Conservation (phyloP, 176 grass and related monocot genomes). For the Microstegium vimineum region DNA sequence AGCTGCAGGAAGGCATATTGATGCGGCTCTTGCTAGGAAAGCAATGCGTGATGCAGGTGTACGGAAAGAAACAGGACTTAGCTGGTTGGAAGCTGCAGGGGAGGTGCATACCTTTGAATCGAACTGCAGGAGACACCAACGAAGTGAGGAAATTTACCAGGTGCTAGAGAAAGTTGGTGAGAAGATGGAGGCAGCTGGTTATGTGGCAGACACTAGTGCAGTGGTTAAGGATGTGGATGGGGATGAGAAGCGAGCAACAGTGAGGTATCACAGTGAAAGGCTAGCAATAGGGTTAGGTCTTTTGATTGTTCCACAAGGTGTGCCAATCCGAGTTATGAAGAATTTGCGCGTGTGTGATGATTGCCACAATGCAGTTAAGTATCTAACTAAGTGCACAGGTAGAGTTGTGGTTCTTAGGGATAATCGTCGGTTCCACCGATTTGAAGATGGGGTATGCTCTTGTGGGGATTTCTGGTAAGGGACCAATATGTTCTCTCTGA, state of each 20-base stretch:
- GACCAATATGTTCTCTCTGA: neutral
- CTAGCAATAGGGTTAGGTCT: constrained; percentile 83
- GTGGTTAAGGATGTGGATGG: constrained; percentile 71
- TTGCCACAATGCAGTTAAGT: constrained; percentile 92
- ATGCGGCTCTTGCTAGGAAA: constrained; percentile 76
- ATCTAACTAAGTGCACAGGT: constrained; percentile 78
- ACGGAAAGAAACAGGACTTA: constrained; percentile 81
- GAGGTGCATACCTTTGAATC: constrained; percentile 85
- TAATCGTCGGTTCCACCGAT: constrained; percentile 75
- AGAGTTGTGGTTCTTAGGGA: constrained; percentile 77
- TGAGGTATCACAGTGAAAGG: constrained; percentile 93
- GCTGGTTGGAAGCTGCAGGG: constrained; percentile 82
- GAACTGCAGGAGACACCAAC: constrained; percentile 62
- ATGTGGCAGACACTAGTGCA: constrained; percentile 70
- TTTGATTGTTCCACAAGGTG: constrained; percentile 69
- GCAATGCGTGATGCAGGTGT: constrained; percentile 89
- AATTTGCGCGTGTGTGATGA: constrained; percentile 88
- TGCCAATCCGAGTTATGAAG: constrained; percentile 89
- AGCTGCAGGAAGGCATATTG: constrained; percentile 64
- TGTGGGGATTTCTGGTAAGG: constrained; percentile 91
- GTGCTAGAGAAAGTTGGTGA: constrained; percentile 64
- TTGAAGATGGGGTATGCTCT: constrained; percentile 75
- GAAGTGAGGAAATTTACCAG: constrained; percentile 62
- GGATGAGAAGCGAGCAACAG: constrained; percentile 55
- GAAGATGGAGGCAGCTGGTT: constrained; percentile 80